phyloP scores from a whole-genome alignment of 139 green algal species.

The Dunaliella primolecta region DNA sequence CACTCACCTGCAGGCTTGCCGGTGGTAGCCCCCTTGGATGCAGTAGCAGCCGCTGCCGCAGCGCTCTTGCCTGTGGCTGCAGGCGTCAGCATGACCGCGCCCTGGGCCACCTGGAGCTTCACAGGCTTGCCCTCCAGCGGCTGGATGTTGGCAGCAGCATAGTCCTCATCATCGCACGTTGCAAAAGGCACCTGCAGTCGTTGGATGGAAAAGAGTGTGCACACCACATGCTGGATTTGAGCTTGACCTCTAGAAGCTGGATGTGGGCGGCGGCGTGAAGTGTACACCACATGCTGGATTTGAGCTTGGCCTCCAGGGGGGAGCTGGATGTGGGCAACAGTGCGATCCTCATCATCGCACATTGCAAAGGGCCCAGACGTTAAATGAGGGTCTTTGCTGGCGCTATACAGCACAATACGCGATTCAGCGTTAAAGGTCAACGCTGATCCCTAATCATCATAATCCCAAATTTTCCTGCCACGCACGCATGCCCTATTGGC shows the following conservation, averaged over 20 bases:
- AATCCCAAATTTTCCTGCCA: constrained; percentile 73
- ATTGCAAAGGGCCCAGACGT: constrained; percentile 76
- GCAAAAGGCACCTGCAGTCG: constrained; percentile 65
- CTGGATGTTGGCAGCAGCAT: constrained; percentile 35
- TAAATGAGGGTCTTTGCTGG: no score
- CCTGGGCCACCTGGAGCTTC: constrained; percentile 32
- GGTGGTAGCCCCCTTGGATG: background rate
- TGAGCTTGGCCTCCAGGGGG: constrained; percentile 55
- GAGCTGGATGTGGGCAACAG: constrained; percentile 41
- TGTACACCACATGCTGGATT: no score
- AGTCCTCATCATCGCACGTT: constrained; percentile 68
- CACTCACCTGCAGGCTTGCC: background rate
- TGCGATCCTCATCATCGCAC: constrained; percentile 62
- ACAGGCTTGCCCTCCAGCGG: constrained; percentile 57
- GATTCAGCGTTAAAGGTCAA: no score
- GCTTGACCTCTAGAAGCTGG: no score
- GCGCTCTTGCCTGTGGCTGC: background rate
- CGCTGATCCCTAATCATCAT: no score
- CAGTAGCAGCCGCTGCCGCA: constrained; percentile 3
- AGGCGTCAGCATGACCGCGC: constrained; percentile 30
- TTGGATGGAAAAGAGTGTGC: no score
- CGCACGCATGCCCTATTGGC: constrained; percentile 88
- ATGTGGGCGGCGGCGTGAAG: no score
- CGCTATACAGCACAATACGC: no score
- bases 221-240: no score